These are phyloP conservation scores for Solanum okadae DNA, from an alignment of 257 asterid genomes.

Conservation along the genomic window DNA sequence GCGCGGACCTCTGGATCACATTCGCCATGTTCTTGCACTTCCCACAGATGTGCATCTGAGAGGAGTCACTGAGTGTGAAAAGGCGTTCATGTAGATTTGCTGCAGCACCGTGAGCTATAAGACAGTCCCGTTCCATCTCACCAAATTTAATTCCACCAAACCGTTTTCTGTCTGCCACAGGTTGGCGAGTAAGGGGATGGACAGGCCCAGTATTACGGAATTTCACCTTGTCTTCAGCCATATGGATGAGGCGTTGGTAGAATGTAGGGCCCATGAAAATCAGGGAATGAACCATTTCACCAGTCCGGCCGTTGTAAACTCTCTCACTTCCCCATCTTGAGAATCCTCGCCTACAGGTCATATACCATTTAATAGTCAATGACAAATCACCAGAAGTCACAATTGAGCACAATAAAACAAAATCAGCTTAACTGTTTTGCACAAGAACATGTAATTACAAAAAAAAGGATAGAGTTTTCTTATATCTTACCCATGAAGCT, in stretches of 20 bases:
- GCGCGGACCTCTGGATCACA: constrained; percentile 55
- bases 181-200: constrained; percentile 96
- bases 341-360: constrained; percentile 60
- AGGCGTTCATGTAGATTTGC: constrained; percentile 84
- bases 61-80: constrained; percentile 80
- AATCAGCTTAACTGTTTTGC: neutral
- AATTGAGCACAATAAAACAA: neutral
- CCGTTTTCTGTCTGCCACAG: constrained; percentile 87
- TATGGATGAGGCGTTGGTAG: constrained; percentile 87
- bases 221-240: constrained; percentile 96
- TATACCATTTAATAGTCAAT: neutral
- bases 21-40: constrained; percentile 72
- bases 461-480: neutral
- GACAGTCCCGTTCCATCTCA: constrained; percentile 95
- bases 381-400: neutral
- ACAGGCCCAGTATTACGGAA: constrained; percentile 87
- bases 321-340: constrained; percentile 83
- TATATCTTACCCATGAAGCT: constrained; percentile 65
- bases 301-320: constrained; percentile 73
- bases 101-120: constrained; percentile 90
- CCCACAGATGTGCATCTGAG: constrained; percentile 80
- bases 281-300: constrained; percentile 54
- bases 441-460: neutral
- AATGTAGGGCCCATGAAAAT: constrained; percentile 89
- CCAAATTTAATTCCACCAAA: constrained; percentile 92